Conservation (phyloP, 768 basidiomycete genomes). For the Rhodotorula kratochvilovae region DNA sequence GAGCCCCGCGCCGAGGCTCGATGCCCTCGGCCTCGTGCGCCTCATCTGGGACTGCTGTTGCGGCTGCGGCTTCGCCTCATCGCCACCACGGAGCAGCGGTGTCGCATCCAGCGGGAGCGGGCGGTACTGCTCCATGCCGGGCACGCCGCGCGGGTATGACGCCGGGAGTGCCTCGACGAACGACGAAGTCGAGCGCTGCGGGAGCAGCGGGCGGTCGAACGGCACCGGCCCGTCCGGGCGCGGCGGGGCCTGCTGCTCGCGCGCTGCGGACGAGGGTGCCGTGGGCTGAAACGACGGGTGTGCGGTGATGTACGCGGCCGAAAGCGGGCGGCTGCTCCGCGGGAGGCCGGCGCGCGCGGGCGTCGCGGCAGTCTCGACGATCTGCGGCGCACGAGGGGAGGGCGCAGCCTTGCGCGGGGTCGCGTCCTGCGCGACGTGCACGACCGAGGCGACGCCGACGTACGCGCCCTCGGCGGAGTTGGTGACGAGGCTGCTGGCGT, state of each 20-base stretch:
- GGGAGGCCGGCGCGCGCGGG: not conserved
- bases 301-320: not conserved
- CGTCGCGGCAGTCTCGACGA: not conserved
- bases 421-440: not conserved
- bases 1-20: conserved; percentile 3
- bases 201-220: not conserved
- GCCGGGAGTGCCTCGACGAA: conserved; percentile 5
- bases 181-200: conserved; percentile 4
- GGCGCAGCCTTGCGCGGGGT: not conserved
- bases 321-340: conserved; percentile 8
- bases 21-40: conserved; percentile 8
- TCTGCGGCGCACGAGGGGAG: not conserved
- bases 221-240: not conserved
- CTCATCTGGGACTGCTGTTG: not conserved
- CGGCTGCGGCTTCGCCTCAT: no score
- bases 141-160: not conserved
- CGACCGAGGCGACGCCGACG: not conserved
- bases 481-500: conserved; percentile 9
- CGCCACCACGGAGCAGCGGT: not conserved
- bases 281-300: not conserved
- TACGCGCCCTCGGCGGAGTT: conserved; percentile 5
- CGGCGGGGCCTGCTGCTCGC: not conserved
- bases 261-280: not conserved
- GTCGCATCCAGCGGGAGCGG: conserved; percentile 12
- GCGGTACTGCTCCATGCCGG: not conserved